Base-by-base conservation (phyloP, 306 rosid genomes). In the Trifolium repens region DNA sequence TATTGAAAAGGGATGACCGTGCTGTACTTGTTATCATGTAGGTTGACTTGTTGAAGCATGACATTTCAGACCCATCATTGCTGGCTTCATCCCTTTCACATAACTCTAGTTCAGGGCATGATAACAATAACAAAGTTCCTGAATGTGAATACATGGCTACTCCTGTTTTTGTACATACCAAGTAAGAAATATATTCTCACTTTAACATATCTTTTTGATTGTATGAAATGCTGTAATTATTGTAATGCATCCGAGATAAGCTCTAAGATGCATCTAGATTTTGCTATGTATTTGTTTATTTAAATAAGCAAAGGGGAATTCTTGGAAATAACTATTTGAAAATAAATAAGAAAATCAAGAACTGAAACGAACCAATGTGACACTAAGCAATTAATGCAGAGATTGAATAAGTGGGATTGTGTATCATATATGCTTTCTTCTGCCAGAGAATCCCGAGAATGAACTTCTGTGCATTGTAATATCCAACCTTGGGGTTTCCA, bases 21-120 rank as follows among this genome's bases (percentile, higher is more conserved):
- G 22, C 60, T 66, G 19, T 58, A 32, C 49, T 50, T 61, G 35
- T 52, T 68, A 37, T 74, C 58, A 11, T 83, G 83, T 84, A 93
- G 98, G 96, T 89, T 69, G 98, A 93, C 79, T 67, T 91, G 80
- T 78, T 93, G 89, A 93, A 93, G 77, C 98, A 93, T 65, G 94
- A 90, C 79, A 88, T 93, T 65, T 82, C 93, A 34, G 96, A 91
- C 40, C 98, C 96, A 46, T 93, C 93, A 60, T 80, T 80, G 55
- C 60, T 83, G 61, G 63, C 77, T 73, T 85, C 85, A 61, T 71
- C 92, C 34, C 83, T 66, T 55, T 74, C 91, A 49, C 96, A 84
- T 68, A 85, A 75, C 84, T 88, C 91, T 71, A 89, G 70, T 79
- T 67, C 55, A 30, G 91, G 89, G 72, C 65, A 81, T 60, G 96